Evolutionary conservation across 257 asterid genomes (phyloP), one percentile per base, ranked within the genome.

Genomic region (Handroanthus guayacan): DNA sequence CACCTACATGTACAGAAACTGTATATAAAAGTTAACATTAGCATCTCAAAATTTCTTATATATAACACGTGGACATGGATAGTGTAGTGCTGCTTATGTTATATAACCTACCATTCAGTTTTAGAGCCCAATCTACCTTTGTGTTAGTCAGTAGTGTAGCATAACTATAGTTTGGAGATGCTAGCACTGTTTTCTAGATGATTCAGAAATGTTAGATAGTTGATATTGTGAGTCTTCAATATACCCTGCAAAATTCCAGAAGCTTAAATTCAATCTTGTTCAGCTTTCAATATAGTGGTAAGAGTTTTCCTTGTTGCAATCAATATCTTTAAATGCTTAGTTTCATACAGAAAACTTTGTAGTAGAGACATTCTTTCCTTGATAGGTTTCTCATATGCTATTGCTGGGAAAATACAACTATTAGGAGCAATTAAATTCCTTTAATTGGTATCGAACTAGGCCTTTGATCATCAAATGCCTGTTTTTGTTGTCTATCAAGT

Each of bases 1-100:
- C 81, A 51, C 86, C 57, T 78, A 76, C 76, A 69, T 88, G 87
- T 83, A 83, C 86, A 73, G 80, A 69, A 75, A 71, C 54, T 84
- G 78, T 84, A 82, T 63, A 84, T 81, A 69, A n/a, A 62, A 66
- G 72, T 66, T n/a, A 68, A 51, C 74, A 41, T 71, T 65, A 78
- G 18, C 81, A 57, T 61, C 64, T 76, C 73, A 71, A 77, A 64
- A 75, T 71, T 80, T 75, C 77, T 62, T 63, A 56, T 70, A 50
- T 50, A 55, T 72, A 60, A 72, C 54, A 48, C 60, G 58, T 60
- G 9, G 14, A 79, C 62, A 41, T 55, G 57, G 39, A 62, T 52
- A 48, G 43, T 75, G 18, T 60, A 74, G 52, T 56, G 63, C 65
- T 63, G 13, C 58, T 79, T 73, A 67, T 58, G 18, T 41, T 75